Evolutionary conservation across 345 rosid species (phyloP).

Genomic region (Citrus australasica): DNA sequence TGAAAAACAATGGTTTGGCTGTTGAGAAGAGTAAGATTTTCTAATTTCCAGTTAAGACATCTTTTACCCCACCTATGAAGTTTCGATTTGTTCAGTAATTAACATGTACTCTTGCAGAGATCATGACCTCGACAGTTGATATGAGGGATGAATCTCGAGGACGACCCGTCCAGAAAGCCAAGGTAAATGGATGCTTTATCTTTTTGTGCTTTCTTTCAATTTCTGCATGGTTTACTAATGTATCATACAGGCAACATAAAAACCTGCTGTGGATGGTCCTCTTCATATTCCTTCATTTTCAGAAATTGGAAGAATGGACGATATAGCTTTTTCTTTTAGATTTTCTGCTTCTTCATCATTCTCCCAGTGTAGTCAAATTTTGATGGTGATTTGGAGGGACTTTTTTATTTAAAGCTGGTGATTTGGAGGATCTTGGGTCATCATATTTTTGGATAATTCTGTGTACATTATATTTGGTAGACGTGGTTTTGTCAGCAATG

Average conservation of each 20-base stretch:
- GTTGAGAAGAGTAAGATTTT: constrained; percentile 70
- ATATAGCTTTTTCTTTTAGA: background rate
- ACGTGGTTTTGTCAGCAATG: background rate
- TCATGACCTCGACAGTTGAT: constrained; percentile 71
- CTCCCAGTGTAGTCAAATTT: background rate
- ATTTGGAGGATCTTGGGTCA: background rate
- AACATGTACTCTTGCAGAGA: constrained; percentile 39
- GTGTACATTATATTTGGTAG: background rate
- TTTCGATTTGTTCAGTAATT: constrained; percentile 1
- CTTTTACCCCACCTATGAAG: background rate
- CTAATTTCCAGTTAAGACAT: background rate
- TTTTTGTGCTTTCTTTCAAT: background rate
- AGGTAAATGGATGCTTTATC: constrained; percentile 36
- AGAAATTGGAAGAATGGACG: background rate
- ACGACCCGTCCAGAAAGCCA: constrained; percentile 77
- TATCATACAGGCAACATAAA: background rate
- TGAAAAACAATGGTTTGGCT: constrained; percentile 86
- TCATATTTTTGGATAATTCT: background rate
- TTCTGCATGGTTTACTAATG: background rate
- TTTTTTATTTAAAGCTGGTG: background rate
- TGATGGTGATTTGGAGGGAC: background rate
- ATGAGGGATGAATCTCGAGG: constrained; percentile 82
- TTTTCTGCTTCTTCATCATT: background rate
- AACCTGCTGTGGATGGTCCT: background rate
- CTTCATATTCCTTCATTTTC: background rate